Conservation (phyloP, 805 yeast genomes). For the Yamadazyma scolyti region DNA sequence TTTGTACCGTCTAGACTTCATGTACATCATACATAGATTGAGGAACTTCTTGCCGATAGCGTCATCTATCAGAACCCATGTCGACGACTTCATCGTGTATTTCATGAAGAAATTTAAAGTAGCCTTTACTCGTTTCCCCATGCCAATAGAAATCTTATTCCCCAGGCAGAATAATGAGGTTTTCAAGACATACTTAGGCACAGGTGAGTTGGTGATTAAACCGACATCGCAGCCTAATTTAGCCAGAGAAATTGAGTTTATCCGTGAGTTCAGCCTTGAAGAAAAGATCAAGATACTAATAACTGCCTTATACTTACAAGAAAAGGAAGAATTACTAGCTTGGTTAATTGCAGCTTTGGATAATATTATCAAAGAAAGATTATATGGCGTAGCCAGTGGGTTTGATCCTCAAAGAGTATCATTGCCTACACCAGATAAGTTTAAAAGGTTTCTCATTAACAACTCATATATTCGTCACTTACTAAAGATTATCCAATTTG, state of each 20-base stretch:
- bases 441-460: slow-evolving; percentile 32
- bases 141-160: slow-evolving; percentile 65
- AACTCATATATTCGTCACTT: slow-evolving; percentile 50
- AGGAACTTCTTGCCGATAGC: slow-evolving; percentile 44
- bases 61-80: slow-evolving; percentile 50
- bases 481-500: slow-evolving; percentile 44
- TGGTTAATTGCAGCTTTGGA: slow-evolving; percentile 40
- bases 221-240: slow-evolving; percentile 21
- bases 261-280: slow-evolving; percentile 32
- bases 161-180: slow-evolving; percentile 48
- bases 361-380: slow-evolving; percentile 19
- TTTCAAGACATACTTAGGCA: slow-evolving; percentile 49
- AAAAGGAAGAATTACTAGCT: slow-evolving; percentile 38
- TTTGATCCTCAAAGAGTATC: slow-evolving; percentile 4
- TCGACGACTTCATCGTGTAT: slow-evolving; percentile 61
- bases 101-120: slow-evolving; percentile 58
- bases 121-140: slow-evolving; percentile 48
- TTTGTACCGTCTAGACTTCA: slow-evolving; percentile 68
- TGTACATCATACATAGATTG: slow-evolving; percentile 52
- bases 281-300: slow-evolving; percentile 50
- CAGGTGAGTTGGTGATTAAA: slow-evolving; percentile 48
- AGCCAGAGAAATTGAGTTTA: slow-evolving; percentile 35
- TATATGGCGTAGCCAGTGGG: slow-evolving; percentile 7
- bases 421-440: slow-evolving; percentile 10
- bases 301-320: slow-evolving; percentile 45